phyloP scores from a whole-genome alignment of 2,329 filamentous ascomycete genomes.

The Aciculosporium take region DNA sequence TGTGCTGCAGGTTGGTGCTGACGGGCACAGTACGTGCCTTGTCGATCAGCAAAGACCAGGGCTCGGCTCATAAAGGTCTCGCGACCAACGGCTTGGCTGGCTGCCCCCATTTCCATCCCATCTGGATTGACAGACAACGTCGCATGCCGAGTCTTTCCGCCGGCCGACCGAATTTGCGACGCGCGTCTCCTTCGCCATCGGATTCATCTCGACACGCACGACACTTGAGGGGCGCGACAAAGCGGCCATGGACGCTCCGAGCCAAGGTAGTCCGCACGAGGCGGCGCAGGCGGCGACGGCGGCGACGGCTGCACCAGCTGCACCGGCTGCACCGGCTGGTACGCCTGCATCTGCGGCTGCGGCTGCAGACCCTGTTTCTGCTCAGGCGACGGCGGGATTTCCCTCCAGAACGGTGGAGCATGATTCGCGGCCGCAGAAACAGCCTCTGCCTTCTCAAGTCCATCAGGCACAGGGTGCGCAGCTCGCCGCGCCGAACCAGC shows the following conservation, averaged over 20 bases:
- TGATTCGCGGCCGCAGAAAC: slow-evolving; percentile 7
- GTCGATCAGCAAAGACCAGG: too few relatives aligned
- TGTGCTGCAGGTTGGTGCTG: too few relatives aligned
- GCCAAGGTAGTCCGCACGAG: background rate
- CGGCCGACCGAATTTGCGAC: background rate
- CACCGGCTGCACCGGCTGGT: slow-evolving; percentile 2
- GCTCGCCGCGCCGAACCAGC: slow-evolving; percentile 5
- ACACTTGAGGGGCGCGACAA: too few relatives aligned
- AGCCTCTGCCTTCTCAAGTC: slow-evolving; percentile 2
- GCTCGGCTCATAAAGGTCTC: too few relatives aligned
- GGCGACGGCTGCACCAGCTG: background rate
- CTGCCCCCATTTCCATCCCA: too few relatives aligned
- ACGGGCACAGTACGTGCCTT: too few relatives aligned
- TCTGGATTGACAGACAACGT: background rate
- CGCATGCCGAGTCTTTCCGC: background rate
- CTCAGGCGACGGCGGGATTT: background rate
- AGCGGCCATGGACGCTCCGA: slow-evolving; percentile 4
- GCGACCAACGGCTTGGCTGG: too few relatives aligned
- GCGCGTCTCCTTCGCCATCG: background rate
- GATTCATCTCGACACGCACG: background rate
- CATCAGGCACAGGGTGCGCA: slow-evolving; percentile 6
- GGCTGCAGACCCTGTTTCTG: background rate
- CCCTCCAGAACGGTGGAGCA: background rate
- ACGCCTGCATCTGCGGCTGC: background rate
- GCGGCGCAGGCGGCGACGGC: background rate